Conservation (phyloP, 169 alveolate species). For the Plasmodium relictum region DNA sequence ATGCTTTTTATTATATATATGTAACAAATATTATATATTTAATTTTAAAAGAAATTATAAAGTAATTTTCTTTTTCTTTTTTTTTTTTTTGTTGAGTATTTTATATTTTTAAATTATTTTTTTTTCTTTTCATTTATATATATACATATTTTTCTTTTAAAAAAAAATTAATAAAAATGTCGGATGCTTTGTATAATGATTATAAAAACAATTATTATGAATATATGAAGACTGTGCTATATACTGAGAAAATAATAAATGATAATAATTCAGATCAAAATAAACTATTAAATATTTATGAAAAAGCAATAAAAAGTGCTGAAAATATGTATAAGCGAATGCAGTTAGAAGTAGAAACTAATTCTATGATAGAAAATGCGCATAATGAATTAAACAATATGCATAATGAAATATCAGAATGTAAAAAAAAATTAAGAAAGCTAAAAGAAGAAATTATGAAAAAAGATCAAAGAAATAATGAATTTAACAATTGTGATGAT, state of each 20-base stretch:
- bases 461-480: constrained; percentile 23
- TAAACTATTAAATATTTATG: constrained; percentile 55
- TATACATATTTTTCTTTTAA: not conserved
- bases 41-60: too few species aligned
- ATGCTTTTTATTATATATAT: too few species aligned
- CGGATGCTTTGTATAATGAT: constrained; percentile 66
- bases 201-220: constrained; percentile 62
- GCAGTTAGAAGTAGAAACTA: constrained; percentile 70
- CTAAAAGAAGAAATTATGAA: constrained; percentile 26
- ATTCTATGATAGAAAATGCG: constrained; percentile 8
- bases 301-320: constrained; percentile 64
- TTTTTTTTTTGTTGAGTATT: too few species aligned
- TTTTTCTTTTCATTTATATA: too few species aligned
- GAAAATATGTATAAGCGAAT: constrained; percentile 62
- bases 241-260: constrained; percentile 56
- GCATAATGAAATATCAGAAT: constrained; percentile 42
- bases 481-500: constrained; percentile 38
- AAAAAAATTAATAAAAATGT: constrained; percentile 4
- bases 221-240: constrained; percentile 46
- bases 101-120: too few species aligned
- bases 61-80: too few species aligned
- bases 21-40: too few species aligned
- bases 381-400: constrained; percentile 32
- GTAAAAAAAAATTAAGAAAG: constrained; percentile 41
- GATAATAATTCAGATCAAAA: constrained; percentile 61